These are phyloP conservation scores for Zygotorulaspora sp. DNA, from an alignment of 805 yeast genomes.

Conservation along the genomic window DNA sequence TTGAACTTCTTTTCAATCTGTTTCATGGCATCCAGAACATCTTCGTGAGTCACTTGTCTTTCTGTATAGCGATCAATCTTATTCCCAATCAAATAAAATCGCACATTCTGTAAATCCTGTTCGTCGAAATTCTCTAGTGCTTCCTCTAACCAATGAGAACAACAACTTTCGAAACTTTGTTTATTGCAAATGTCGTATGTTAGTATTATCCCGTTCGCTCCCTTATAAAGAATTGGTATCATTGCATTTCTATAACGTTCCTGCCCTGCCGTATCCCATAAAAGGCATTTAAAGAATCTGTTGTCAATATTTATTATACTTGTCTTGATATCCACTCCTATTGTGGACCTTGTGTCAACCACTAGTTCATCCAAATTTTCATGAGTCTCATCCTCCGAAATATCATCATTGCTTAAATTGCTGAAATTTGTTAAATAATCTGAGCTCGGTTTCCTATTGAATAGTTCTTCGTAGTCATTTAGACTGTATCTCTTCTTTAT, in stretches of 20 bases:
- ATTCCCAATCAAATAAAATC: conserved; percentile 45
- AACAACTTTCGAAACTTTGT: conserved; percentile 37
- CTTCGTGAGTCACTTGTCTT: conserved; percentile 39
- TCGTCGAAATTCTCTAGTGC: conserved; percentile 34
- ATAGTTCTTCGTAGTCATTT: conserved; percentile 34
- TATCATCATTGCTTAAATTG: conserved; percentile 5
- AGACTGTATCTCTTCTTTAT: conserved; percentile 32
- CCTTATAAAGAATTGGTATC: conserved; percentile 43
- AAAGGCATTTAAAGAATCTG: conserved; percentile 40
- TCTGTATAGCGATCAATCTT: conserved; percentile 38
- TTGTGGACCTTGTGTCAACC: conserved; percentile 38
- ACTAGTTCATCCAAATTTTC: conserved; percentile 32
- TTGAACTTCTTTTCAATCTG: conserved; percentile 31
- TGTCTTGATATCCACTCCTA: conserved; percentile 46
- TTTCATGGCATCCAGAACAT: conserved; percentile 35
- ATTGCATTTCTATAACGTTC: conserved; percentile 44
- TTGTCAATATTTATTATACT: conserved; percentile 43
- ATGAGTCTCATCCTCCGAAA: conserved; percentile 12
- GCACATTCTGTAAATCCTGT: conserved; percentile 30
- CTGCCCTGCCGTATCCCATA: conserved; percentile 53
- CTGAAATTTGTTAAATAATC: conserved; percentile 13
- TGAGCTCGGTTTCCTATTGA: conserved; percentile 14
- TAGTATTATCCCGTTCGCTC: conserved; percentile 44
- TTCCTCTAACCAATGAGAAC: conserved; percentile 42
- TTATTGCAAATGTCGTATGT: conserved; percentile 43